Percentiles rank a stretch among this genome's conserved stretches.
Evolutionary conservation across 495 filamentous ascomycete species (phyloP).

Genomic region (Xylaria flabelliformis): DNA sequence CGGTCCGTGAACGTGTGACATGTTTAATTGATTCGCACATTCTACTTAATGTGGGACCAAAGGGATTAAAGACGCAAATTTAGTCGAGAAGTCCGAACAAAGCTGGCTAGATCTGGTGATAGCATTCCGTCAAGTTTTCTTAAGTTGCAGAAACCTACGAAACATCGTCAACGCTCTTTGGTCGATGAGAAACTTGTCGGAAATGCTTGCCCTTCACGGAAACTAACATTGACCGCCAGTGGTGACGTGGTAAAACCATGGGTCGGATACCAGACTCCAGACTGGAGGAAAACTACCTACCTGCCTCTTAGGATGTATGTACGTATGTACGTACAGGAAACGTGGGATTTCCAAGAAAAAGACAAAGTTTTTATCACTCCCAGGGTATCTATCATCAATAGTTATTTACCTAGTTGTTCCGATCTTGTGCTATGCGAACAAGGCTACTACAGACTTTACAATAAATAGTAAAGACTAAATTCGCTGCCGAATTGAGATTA

Average conservation of each 20-base stretch:
- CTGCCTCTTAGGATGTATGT: not conserved
- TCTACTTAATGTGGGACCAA: constrained; percentile 8
- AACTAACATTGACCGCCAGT: constrained; percentile 10
- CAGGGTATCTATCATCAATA: not conserved
- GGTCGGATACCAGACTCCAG: not conserved
- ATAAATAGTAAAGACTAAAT: not conserved
- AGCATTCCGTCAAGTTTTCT: constrained; percentile 1
- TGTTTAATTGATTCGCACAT: constrained; percentile 8
- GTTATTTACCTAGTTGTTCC: not conserved
- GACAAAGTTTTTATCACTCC: constrained; percentile 5
- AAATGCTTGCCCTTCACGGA: not conserved
- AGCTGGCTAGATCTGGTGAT: not conserved
- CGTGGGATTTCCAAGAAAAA: constrained; percentile 8
- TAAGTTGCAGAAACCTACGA: not conserved
- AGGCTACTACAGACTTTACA: not conserved
- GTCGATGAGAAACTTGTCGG: constrained; percentile 3
- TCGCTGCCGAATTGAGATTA: constrained; percentile 14
- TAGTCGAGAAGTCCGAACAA: not conserved
- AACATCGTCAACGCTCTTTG: not conserved
- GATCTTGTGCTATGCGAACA: constrained; percentile 2
- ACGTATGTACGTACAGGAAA: constrained; percentile 2
- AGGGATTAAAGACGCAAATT: not conserved
- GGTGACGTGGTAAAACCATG: constrained; percentile 19
- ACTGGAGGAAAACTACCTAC: not conserved
- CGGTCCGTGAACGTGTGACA: constrained; percentile 17